Base-by-base conservation (phyloP, 106 monocot species). In the Dioscorea dumetorum region DNA sequence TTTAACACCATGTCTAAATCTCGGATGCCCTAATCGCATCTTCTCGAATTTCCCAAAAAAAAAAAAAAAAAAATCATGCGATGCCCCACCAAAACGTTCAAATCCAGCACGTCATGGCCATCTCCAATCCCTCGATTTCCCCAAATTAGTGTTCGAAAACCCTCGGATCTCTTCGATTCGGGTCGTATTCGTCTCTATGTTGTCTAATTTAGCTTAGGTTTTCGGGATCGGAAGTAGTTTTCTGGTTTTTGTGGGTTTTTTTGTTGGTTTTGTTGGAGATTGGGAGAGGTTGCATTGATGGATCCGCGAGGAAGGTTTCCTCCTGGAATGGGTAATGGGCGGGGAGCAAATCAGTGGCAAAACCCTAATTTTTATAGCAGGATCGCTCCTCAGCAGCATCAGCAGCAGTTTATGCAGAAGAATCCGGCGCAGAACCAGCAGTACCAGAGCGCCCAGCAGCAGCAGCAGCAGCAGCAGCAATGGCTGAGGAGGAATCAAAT, bases 401-500 rank as follows among this genome's bases (percentile, higher is more conserved):
- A 68, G 23, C 76, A 75, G 71, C 78, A 82, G 58, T 76, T 69
- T 49, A 73, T 73, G 34, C 79, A 73, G 63, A 68, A 69, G 48
- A 34, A 50, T 68, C 5, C 52, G 58, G 20, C 20, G 16, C 72
- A 72, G 23, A 62, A 54, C 57, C 77, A 75, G 32, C 87, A 82
- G 59, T 41, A 41, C 41, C 41, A 41, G 41, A 41, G 41, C 10
- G 41, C 6, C 41, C 41, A 41, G 41, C 41, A 41, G 41, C 41
- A 3, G 41, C 41, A 41, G 6, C 6, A 41, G 41, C 28, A 28
- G 28, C 84, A 87, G 56, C 91, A 88, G 73, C 82, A 83, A 35
- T 89, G 88, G 93, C 24, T 77, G 76, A 71, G 86, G 61, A 83
- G 88, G 73, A 86, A 86, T 79, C 71, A 78, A 67, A 77, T 81